Conservation (phyloP, 1,284 basidiomycete species). For the Cystobasidiaceae sp. region DNA sequence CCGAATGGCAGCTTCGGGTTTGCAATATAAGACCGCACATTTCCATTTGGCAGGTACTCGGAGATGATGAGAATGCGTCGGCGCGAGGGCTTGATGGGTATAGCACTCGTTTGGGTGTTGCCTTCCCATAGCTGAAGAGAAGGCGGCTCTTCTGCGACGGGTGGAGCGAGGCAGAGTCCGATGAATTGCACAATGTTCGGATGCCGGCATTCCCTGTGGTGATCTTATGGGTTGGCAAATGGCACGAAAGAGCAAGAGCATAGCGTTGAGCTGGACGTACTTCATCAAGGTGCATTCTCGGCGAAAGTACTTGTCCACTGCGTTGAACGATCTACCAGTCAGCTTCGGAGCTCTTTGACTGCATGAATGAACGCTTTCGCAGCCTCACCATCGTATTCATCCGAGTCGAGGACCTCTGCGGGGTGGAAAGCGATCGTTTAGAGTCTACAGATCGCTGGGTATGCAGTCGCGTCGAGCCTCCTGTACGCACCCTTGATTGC, state of each 20-base stretch:
- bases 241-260: no score
- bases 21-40: conserved; percentile 79
- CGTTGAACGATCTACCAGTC: neutral
- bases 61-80: conserved; percentile 38
- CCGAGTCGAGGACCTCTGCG: conserved; percentile 40
- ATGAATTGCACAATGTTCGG: conserved; percentile 93
- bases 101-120: conserved; percentile 56
- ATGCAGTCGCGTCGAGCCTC: neutral
- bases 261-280: no score
- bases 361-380: neutral
- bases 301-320: conserved; percentile 89
- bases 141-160: conserved; percentile 48
- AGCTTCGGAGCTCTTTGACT: no score
- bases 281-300: conserved; percentile 96
- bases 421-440: no score
- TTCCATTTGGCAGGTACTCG: conserved; percentile 52
- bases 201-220: conserved; percentile 67
- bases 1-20: conserved; percentile 72
- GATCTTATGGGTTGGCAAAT: no score
- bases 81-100: conserved; percentile 49
- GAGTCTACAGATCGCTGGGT: neutral
- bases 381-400: conserved; percentile 41
- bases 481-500: conserved; percentile 94
- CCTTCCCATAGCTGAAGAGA: conserved; percentile 6
- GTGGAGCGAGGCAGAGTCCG: conserved; percentile 80